Conservation (phyloP, 805 yeast species). For the Cyberlindnera maritima region DNA sequence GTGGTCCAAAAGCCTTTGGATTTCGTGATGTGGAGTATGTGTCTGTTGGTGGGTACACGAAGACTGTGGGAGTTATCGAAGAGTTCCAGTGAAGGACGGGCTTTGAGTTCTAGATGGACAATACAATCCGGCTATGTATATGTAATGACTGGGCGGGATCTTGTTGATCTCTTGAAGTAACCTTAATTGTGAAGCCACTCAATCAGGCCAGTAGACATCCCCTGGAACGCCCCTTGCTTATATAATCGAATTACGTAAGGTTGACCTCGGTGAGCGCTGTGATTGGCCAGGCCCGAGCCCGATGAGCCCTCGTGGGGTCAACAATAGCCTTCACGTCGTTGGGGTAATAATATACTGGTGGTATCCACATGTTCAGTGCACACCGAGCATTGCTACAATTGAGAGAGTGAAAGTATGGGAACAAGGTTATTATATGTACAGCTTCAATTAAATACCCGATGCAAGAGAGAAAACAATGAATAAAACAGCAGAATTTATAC, state of each 20-base stretch:
- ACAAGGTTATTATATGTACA: not conserved
- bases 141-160: not conserved
- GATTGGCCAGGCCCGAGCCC: not conserved
- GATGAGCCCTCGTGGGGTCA: not conserved
- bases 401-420: no score
- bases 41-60: constrained; percentile 36
- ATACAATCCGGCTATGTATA: no score
- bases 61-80: constrained; percentile 39
- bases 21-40: constrained; percentile 33
- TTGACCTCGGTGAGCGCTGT: not conserved
- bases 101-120: no score
- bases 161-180: not conserved
- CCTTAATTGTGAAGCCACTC: no score
- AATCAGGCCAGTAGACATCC: no score
- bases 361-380: no score
- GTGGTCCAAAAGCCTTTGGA: constrained; percentile 38
- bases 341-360: no score
- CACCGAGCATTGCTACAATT: no score
- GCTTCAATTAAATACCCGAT: not conserved
- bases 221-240: no score
- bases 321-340: no score
- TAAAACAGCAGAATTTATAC: not conserved
- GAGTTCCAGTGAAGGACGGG: constrained; percentile 21
- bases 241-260: not conserved
- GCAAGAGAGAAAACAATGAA: not conserved